Evolutionary conservation across 345 rosid species (phyloP).

Genomic region (Ceriops zippeliana): DNA sequence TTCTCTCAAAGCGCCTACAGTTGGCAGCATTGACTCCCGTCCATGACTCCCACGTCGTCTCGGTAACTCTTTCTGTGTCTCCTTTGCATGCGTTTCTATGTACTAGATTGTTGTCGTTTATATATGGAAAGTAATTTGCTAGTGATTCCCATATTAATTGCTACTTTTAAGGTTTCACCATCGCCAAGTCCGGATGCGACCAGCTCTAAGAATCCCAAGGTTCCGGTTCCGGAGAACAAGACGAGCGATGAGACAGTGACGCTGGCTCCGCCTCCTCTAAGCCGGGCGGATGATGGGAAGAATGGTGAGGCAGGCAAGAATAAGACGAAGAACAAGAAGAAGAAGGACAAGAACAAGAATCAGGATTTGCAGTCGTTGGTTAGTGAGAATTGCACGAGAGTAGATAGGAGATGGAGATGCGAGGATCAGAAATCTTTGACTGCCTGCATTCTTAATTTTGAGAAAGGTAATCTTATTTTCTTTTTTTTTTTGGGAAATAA

Average conservation of each 20-base stretch:
- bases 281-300: conserved; percentile 20
- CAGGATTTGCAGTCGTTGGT: conserved; percentile 28
- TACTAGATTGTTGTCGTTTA: neutral
- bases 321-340: conserved; percentile 13
- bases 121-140: neutral
- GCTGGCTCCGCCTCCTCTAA: conserved; percentile 26
- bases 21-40: conserved; percentile 30
- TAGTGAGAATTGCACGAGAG: conserved; percentile 46
- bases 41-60: conserved; percentile 21
- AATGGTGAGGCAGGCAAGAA: neutral
- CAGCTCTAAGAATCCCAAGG: conserved; percentile 21
- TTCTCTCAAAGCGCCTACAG: conserved; percentile 23
- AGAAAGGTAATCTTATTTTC: conserved; percentile 36
- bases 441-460: conserved; percentile 54
- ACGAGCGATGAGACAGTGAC: neutral
- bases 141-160: conserved; percentile 9
- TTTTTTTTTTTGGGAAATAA: neutral
- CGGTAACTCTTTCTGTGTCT: conserved; percentile 29
- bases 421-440: conserved; percentile 24
- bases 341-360: conserved; percentile 18
- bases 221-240: neutral
- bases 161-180: conserved; percentile 42
- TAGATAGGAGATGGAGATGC: conserved; percentile 48
- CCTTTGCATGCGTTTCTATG: neutral
- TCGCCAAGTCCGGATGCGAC: conserved; percentile 32